Evolutionary conservation across 768 basidiomycete species (phyloP), one percentile per base, ranked within the genome.

Genomic region (Cantharellus cinnabarinus): DNA sequence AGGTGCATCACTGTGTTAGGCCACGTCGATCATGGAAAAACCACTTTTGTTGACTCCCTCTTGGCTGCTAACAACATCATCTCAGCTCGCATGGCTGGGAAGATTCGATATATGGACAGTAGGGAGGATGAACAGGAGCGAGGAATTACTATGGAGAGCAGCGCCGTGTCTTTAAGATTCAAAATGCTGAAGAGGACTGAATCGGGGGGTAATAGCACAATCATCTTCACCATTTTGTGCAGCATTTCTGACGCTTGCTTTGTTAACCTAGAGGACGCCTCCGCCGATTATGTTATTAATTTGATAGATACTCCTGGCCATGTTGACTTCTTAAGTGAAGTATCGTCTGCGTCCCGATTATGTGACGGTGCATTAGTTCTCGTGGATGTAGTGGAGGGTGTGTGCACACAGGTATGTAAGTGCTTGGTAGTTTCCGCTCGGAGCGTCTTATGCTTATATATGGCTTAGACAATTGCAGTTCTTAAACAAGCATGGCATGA

Each of bases 301-400:
- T 83, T 98, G 77, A 94, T 99, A 63, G 95, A 99, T 70, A 98
- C 95, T 0, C 95, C 95, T 14, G 95, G 95, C 2, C 95, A 99
- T 71, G 94, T 99, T 34, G 95, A 98, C 70, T 99, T 99, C 65
- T 93, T 91, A 0, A 90, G 84, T 59, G 95, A 98, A 68, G 95
- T 99, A 0, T 97, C 91, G 1, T 87, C 89, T 1, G 91, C 94
- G 29, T 88, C 91, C 7, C 75, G 93, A 55, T 68, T 99, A 35
- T 95, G 91, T 64, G 95, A 98, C 70, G 95, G 95, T 10, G 90
- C 94, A 2, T 76, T 99, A 3, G 86, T 99, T 44, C 73, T 99
- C 3, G 90, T 99, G 1, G 95, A 99, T 68, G 90, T 88, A 2
- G 89, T 97, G 1, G 95, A 98, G 71, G 95, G 95, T 7, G 95